phyloP scores from a whole-genome alignment of 2,329 filamentous ascomycete genomes.

The Cryphonectria carpinicola region DNA sequence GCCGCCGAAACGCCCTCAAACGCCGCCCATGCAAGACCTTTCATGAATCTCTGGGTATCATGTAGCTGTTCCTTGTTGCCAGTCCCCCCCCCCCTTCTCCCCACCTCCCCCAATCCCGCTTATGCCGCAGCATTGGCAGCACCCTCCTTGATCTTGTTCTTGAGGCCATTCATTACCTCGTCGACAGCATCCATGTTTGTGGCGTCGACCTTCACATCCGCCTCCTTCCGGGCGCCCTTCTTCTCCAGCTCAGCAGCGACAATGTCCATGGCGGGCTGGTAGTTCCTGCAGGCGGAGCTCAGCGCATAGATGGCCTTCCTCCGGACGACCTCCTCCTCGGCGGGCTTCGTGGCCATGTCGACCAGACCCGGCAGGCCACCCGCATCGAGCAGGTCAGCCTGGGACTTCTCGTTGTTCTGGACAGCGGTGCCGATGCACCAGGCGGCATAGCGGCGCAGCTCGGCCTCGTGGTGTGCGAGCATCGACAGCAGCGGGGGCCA shows the following conservation, averaged over 20 bases:
- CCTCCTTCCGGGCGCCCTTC: constrained; percentile 48
- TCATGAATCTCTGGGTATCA: constrained; percentile 25
- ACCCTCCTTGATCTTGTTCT: constrained; percentile 51
- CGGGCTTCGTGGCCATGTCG: constrained; percentile 62
- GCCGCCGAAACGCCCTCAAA: constrained; percentile 35
- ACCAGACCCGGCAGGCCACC: constrained; percentile 75
- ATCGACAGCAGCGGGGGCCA: constrained; percentile 81
- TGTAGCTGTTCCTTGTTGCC: constrained; percentile 11
- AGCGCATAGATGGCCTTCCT: constrained; percentile 90
- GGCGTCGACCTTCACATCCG: constrained; percentile 71
- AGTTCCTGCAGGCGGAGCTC: constrained; percentile 85
- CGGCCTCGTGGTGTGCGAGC: constrained; percentile 68
- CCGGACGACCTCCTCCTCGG: constrained; percentile 66
- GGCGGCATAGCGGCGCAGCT: constrained; percentile 83
- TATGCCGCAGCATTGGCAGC: constrained; percentile 26
- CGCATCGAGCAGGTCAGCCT: constrained; percentile 68
- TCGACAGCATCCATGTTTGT: constrained; percentile 87
- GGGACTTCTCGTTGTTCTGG: constrained; percentile 88
- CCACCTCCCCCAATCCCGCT: background rate
- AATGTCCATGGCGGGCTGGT: constrained; percentile 78
- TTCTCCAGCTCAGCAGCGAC: constrained; percentile 65
- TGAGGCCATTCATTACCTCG: constrained; percentile 69
- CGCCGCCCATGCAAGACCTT: constrained; percentile 42
- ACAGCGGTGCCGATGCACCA: constrained; percentile 95
- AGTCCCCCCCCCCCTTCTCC: background rate